A percentile compares a stretch with the other conserved stretches of the same genome.
These are phyloP conservation scores for Lippia alba DNA, from an alignment of 305 asterid genomes.

Conservation along the genomic window DNA sequence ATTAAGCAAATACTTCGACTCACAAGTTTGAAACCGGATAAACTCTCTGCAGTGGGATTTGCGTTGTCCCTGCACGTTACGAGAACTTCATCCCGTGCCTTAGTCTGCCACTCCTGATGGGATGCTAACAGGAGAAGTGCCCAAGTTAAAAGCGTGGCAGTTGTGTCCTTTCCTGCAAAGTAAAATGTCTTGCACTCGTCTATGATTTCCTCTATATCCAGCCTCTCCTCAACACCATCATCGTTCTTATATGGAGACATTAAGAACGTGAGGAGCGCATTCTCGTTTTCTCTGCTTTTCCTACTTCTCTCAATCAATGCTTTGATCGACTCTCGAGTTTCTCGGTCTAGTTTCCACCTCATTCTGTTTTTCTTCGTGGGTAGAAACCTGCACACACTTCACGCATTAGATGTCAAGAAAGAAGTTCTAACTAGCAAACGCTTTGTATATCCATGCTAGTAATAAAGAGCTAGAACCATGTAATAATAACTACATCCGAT, in stretches of 20 bases:
- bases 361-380: slow-evolving; percentile 62
- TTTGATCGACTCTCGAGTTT: slow-evolving; percentile 55
- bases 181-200: slow-evolving; percentile 59
- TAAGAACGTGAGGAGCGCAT: slow-evolving; percentile 46
- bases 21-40: slow-evolving; percentile 56
- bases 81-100: slow-evolving; percentile 70
- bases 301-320: slow-evolving; percentile 39
- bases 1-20: slow-evolving; percentile 31
- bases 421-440: neutral
- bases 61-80: slow-evolving; percentile 39
- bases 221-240: slow-evolving; percentile 45
- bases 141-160: slow-evolving; percentile 73
- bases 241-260: slow-evolving; percentile 50
- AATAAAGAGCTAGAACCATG: too few species aligned
- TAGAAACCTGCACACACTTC: slow-evolving; percentile 49
- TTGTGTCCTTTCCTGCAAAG: slow-evolving; percentile 68
- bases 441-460: too few species aligned
- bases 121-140: slow-evolving; percentile 67
- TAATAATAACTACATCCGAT: too few species aligned
- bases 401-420: slow-evolving; percentile 2
- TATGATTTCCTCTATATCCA: slow-evolving; percentile 48
- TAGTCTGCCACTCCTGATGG: slow-evolving; percentile 79
- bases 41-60: slow-evolving; percentile 53
- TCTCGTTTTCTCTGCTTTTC: slow-evolving; percentile 42
- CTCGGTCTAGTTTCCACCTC: slow-evolving; percentile 59